A percentile compares a stretch with the other conserved stretches of the same genome.
Conservation (phyloP, 2,329 filamentous ascomycete species). For the Xylariomycetidae sp. region DNA sequence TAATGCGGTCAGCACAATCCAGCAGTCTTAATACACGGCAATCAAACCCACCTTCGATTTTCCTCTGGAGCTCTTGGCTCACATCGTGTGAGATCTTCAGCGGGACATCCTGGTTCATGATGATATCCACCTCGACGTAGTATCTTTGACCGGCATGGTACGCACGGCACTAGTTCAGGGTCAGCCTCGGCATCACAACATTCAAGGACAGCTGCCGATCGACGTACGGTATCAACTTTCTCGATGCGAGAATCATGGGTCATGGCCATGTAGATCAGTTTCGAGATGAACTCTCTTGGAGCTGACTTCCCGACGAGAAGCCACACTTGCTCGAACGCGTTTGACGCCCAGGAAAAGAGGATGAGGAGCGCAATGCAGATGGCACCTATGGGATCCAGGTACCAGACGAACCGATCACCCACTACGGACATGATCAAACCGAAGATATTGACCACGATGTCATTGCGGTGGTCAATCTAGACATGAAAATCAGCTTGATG, state of each 20-base stretch:
- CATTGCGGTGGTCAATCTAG: slow-evolving; percentile 51
- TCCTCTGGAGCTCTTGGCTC: slow-evolving; percentile 54
- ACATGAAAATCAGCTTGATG: too few relatives aligned
- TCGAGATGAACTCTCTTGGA: slow-evolving; percentile 51
- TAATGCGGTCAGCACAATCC: slow-evolving; percentile 4
- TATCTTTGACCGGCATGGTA: slow-evolving; percentile 59
- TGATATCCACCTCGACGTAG: slow-evolving; percentile 59
- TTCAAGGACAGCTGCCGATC: background rate
- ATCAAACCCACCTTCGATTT: slow-evolving; percentile 46
- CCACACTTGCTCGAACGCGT: slow-evolving; percentile 59
- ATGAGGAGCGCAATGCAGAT: slow-evolving; percentile 58
- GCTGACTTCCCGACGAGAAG: slow-evolving; percentile 58
- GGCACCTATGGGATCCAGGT: slow-evolving; percentile 56
- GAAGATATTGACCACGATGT: slow-evolving; percentile 51
- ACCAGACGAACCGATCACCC: slow-evolving; percentile 51
- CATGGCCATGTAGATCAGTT: slow-evolving; percentile 51
- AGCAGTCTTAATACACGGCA: too few relatives aligned
- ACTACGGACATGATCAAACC: slow-evolving; percentile 52
- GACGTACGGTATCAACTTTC: slow-evolving; percentile 50
- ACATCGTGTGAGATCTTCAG: slow-evolving; percentile 57
- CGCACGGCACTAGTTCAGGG: slow-evolving; percentile 40
- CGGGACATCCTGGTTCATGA: slow-evolving; percentile 52
- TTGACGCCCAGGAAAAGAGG: slow-evolving; percentile 56
- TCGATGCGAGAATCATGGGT: slow-evolving; percentile 50
- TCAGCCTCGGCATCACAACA: slow-evolving; percentile 2